Conservation (phyloP, 2,329 filamentous ascomycete species). For the Chalaropsis thielavioides region DNA sequence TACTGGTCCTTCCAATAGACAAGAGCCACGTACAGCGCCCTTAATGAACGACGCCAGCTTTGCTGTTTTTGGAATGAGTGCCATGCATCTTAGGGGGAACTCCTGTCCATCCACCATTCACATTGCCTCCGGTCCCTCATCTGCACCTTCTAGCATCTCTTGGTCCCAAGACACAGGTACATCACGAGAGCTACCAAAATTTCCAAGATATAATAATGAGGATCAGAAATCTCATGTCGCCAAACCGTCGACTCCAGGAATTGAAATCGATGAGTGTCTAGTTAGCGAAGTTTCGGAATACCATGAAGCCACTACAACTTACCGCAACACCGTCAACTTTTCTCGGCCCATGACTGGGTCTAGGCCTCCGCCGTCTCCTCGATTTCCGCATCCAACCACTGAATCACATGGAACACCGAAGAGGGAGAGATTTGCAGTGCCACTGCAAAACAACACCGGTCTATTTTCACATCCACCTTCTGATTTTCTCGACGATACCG, state of each 20-base stretch:
- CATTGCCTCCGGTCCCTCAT: conserved; percentile 49
- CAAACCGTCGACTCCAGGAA: not conserved
- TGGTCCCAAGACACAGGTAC: conserved; percentile 40
- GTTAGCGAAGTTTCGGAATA: not conserved
- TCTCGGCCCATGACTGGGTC: conserved; percentile 20
- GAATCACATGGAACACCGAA: not conserved
- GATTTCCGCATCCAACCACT: conserved; percentile 22
- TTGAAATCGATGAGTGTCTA: not conserved
- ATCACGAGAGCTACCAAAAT: conserved; percentile 25
- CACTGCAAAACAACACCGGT: not conserved
- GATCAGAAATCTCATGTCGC: not conserved
- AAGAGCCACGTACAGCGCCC: conserved; percentile 47
- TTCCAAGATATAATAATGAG: conserved; percentile 30
- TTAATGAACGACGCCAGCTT: conserved; percentile 35
- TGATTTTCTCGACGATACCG: conserved; percentile 33
- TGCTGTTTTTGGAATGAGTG: conserved; percentile 16
- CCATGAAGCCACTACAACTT: not conserved
- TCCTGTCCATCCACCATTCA: conserved; percentile 37
- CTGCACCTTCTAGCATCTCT: conserved; percentile 48
- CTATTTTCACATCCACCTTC: not conserved
- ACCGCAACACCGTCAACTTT: conserved; percentile 8
- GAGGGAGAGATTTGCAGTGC: not conserved
- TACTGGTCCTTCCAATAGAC: conserved; percentile 33
- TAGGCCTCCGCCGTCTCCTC: conserved; percentile 33
- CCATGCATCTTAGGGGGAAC: conserved; percentile 35